phyloP scores from a whole-genome alignment of 139 green algal species.

The Picochlorum sp. region DNA sequence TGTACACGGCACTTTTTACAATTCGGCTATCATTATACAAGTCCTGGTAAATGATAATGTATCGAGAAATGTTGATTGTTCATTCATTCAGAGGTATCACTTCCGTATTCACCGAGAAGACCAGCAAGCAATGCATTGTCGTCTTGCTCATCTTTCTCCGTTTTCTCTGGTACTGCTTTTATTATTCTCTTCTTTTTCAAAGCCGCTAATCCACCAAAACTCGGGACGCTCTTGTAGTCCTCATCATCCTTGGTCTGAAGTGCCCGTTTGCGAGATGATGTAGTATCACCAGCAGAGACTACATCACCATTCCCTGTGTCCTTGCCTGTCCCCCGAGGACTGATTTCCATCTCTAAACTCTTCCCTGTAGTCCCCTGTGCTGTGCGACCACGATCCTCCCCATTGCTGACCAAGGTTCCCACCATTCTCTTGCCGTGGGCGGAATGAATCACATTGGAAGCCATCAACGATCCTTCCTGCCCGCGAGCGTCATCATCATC shows the following conservation, averaged over 20 bases:
- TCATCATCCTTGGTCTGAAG: too few species aligned
- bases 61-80: too few species aligned
- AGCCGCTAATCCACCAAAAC: too few species aligned
- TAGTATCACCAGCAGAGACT: too few species aligned
- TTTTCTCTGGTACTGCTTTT: background rate
- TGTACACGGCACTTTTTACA: background rate
- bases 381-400: background rate
- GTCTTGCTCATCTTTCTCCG: background rate
- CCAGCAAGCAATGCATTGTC: background rate
- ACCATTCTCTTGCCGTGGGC: background rate
- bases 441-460: background rate
- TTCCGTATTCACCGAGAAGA: too few species aligned
- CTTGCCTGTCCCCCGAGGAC: too few species aligned
- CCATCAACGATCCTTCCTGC: constrained; percentile 3
- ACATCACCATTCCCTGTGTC: background rate
- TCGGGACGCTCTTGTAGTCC: too few species aligned
- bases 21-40: background rate
- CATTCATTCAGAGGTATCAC: too few species aligned
- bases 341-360: too few species aligned
- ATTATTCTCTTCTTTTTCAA: background rate
- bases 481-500: background rate
- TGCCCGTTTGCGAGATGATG: too few species aligned
- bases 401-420: background rate
- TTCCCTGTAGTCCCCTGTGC: too few species aligned
- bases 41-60: too few species aligned